phyloP scores from a whole-genome alignment of 352 stramenopile genomes.

The Phytophthora melonis region DNA sequence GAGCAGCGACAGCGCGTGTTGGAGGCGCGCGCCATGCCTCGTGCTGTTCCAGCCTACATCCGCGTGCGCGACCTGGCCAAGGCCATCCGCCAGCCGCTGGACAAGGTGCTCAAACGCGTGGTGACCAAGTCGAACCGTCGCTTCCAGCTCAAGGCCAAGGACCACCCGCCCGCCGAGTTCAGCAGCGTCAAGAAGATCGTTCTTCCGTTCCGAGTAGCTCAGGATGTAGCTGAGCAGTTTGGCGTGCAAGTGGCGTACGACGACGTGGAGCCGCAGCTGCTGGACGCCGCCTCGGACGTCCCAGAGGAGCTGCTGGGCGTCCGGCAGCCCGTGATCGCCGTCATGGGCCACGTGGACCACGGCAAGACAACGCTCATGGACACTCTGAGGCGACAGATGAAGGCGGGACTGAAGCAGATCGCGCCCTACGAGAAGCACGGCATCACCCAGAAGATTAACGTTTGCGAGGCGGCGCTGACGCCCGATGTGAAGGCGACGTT shows the following conservation, averaged over 20 bases:
- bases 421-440: conserved; percentile 95
- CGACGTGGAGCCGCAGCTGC: conserved; percentile 64
- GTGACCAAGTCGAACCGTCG: conserved; percentile 65
- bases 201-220: conserved; percentile 69
- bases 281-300: conserved; percentile 10
- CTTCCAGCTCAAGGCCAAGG: conserved; percentile 56
- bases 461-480: conserved; percentile 94
- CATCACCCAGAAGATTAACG: conserved; percentile 99
- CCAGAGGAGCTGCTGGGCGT: conserved; percentile 40
- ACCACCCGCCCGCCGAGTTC: conserved; percentile 64
- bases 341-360: conserved; percentile 99
- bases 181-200: conserved; percentile 83
- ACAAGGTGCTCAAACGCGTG: conserved; percentile 77
- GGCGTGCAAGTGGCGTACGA: conserved; percentile 59
- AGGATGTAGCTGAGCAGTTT: conserved; percentile 63
- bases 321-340: conserved; percentile 96
- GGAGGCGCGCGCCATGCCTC: conserved; percentile 32
- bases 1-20: conserved; percentile 34
- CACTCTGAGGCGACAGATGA: conserved; percentile 84
- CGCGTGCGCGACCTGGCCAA: conserved; percentile 84
- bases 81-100: conserved; percentile 63
- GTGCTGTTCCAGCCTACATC: conserved; percentile 56
- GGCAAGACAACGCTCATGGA: conserved; percentile 99
- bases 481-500: conserved; percentile 91
- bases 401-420: conserved; percentile 60